phyloP scores from a whole-genome alignment of 768 basidiomycete genomes.

The Rhizopogon roseolus region DNA sequence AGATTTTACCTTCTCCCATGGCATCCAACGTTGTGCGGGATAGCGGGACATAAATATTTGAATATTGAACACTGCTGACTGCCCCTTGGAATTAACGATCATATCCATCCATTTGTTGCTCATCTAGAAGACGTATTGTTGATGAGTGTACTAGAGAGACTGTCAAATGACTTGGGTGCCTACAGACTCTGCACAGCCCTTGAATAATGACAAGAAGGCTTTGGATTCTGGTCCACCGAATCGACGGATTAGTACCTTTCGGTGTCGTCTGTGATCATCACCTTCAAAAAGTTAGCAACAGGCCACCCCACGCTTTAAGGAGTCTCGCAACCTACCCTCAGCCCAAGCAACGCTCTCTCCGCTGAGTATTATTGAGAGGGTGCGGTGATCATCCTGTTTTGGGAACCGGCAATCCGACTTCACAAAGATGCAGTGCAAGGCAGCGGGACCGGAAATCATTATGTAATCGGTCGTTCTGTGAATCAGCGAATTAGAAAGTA shows the following conservation, averaged over 20 bases:
- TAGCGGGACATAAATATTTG: conserved; percentile 21
- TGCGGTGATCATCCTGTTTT: conserved; percentile 23
- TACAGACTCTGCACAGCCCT: conserved; percentile 27
- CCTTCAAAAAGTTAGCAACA: conserved; percentile 11
- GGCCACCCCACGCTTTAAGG: neutral
- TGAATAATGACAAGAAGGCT: conserved; percentile 47
- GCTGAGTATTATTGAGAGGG: conserved; percentile 8
- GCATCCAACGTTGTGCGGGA: conserved; percentile 46
- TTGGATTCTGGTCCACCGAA: conserved; percentile 50
- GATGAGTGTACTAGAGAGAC: too few species aligned
- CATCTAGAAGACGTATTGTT: conserved; percentile 12
- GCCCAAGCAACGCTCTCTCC: conserved; percentile 38
- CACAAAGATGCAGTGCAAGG: too few species aligned
- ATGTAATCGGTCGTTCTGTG: conserved; percentile 41
- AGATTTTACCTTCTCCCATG: conserved; percentile 39
- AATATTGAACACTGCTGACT: conserved; percentile 19
- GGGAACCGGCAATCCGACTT: too few species aligned
- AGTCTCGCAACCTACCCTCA: conserved; percentile 29
- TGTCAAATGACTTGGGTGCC: neutral
- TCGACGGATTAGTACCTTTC: conserved; percentile 50
- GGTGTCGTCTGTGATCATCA: conserved; percentile 46
- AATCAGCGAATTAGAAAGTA: conserved; percentile 7
- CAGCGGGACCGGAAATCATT: conserved; percentile 33
- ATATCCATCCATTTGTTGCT: conserved; percentile 19
- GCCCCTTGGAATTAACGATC: conserved; percentile 3